Conservation (phyloP, 495 filamentous ascomycete genomes). For the Durotheca rogersii region DNA sequence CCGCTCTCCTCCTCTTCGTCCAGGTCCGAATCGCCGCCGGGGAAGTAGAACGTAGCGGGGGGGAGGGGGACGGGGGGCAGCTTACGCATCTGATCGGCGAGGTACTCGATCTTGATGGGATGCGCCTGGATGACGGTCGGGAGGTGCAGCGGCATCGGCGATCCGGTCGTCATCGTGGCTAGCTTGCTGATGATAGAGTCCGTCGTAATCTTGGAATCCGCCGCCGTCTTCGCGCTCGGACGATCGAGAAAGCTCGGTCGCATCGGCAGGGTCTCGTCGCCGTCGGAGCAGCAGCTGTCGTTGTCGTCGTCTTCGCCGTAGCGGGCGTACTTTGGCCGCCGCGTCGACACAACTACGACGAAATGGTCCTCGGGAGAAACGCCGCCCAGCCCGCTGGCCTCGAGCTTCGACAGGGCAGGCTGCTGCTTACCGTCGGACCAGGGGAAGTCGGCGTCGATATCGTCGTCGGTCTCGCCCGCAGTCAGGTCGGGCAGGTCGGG, state of each 20-base stretch:
- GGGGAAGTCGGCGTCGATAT: conserved; percentile 38
- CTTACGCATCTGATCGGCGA: conserved; percentile 29
- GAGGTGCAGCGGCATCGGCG: conserved; percentile 25
- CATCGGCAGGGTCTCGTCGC: conserved; percentile 6
- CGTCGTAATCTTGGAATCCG: conserved; percentile 30
- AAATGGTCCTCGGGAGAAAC: conserved; percentile 70
- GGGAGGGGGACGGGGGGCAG: conserved; percentile 47
- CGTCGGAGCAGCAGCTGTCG: conserved; percentile 17
- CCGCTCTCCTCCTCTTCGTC: conserved; percentile 32
- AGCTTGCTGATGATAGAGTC: conserved; percentile 41
- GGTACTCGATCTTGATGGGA: conserved; percentile 39
- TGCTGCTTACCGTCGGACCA: conserved; percentile 39
- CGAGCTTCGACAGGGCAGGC: conserved; percentile 41
- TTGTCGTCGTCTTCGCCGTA: conserved; percentile 2
- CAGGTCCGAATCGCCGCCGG: conserved; percentile 38
- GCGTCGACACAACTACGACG: conserved; percentile 54
- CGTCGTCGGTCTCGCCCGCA: conserved; percentile 32
- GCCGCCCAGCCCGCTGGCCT: conserved; percentile 65
- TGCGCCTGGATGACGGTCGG: not conserved
- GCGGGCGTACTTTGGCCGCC: conserved; percentile 37
- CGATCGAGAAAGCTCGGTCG: conserved; percentile 5
- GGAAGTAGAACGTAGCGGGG: conserved; percentile 44
- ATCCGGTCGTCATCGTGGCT: conserved; percentile 40
- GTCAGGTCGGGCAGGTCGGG: conserved; percentile 27
- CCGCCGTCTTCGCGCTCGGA: conserved; percentile 16